Conservation (phyloP, 352 stramenopile genomes). For the Peronospora belbahrii region DNA sequence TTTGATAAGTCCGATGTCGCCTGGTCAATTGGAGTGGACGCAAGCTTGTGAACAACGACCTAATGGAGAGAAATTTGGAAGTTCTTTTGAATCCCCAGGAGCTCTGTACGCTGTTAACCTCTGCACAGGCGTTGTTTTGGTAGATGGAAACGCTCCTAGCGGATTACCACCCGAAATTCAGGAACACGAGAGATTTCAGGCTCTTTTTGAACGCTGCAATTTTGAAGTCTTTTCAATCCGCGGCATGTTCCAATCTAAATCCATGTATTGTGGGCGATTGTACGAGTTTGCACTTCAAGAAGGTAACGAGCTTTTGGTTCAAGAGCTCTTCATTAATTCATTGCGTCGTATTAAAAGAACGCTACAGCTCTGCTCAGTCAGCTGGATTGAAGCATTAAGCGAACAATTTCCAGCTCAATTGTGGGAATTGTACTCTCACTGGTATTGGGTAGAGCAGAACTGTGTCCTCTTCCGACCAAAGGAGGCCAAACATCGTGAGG, state of each 20-base stretch:
- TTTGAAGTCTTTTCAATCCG: constrained; percentile 38
- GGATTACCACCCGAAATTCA: constrained; percentile 32
- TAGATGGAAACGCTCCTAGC: constrained; percentile 30
- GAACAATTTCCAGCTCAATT: constrained; percentile 22
- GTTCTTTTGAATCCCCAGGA: constrained; percentile 23
- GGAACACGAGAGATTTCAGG: constrained; percentile 18
- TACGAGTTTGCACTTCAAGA: constrained; percentile 32
- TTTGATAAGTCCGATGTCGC: constrained; percentile 17
- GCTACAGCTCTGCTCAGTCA: constrained; percentile 25
- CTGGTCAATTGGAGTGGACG: constrained; percentile 19
- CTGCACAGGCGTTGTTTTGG: constrained; percentile 33
- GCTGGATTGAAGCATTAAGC: constrained; percentile 24
- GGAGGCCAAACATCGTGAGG: constrained; percentile 6
- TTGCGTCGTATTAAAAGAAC: constrained; percentile 4
- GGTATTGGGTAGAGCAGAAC: constrained; percentile 39
- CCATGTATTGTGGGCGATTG: constrained; percentile 17
- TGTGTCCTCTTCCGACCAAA: constrained; percentile 35
- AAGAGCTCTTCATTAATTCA: constrained; percentile 18
- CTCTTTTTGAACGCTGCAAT: constrained; percentile 39
- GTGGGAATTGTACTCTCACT: constrained; percentile 32
- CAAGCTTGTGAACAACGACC: neutral
- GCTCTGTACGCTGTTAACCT: constrained; percentile 40
- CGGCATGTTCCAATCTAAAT: constrained; percentile 26
- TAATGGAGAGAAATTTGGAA: constrained; percentile 5
- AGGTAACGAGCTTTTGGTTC: constrained; percentile 23